Base-by-base conservation (phyloP, 2,329 filamentous ascomycete genomes). In the Epichloe scottii region DNA sequence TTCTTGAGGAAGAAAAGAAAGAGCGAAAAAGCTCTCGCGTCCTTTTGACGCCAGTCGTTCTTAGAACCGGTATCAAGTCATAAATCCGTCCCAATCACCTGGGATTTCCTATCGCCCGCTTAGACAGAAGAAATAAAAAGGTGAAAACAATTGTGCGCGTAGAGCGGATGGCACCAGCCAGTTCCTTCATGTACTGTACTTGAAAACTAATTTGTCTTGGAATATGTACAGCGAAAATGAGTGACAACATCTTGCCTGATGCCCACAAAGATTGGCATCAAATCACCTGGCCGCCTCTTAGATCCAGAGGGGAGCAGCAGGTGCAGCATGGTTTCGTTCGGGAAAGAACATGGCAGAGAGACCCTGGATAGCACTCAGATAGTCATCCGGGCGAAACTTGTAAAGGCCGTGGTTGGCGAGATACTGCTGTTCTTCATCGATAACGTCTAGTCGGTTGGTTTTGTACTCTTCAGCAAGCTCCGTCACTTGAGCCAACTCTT, bases 381-480 rank as follows among this genome's bases (percentile, higher is more conserved):
- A 98, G 60, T 95, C 90, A 47, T 88, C 81, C 10, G 87, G 87
- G 43, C 76, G 77, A 66, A 89, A 87, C 60, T 84, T 85, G 60
- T 75, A 76, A 5, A 96, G 76, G 2, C 87, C 88, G 55, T 79
- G 81, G 23, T 77, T 74, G 53, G 76, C 67, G 63, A 97, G 79
- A 53, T 84, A 79, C 57, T 79, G 73, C 60, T 87, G 77, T 48
- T 70, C 67, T 51, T 88, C 85, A 43, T 90, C 84, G 39, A 83
- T 70, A 44, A 81, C 72, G n/a, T 76, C 75, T 53, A 78, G 64
- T 55, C 75, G 69, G 38, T 80, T 76, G 33, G 81, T 75, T 41
- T 82, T 81, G 59, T 89, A 91, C 67, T 96, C 90, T 69, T 97
- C 93, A 0, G 85, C 91, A 15, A 96, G 78, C 68, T 97, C 93